Conservation (phyloP, 345 rosid species). For the Camelina laxa region DNA sequence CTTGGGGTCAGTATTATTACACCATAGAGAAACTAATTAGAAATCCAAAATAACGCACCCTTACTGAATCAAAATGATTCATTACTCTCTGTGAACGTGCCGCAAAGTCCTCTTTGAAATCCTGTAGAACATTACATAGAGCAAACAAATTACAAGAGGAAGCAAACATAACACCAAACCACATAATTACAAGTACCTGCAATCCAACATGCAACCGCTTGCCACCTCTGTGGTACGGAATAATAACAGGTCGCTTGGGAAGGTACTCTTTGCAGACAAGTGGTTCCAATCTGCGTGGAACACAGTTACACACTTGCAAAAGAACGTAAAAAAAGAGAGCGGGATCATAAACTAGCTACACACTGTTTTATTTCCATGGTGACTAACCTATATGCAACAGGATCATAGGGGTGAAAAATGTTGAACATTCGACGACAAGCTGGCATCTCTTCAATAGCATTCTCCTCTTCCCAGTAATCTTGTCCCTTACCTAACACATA, state of each 20-base stretch:
- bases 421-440: constrained; percentile 95
- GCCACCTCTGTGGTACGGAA: constrained; percentile 98
- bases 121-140: constrained; percentile 49
- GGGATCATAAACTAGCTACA: constrained; percentile 15
- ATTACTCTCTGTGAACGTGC: constrained; percentile 73
- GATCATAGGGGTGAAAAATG: constrained; percentile 97
- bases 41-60: constrained; percentile 51
- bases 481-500: constrained; percentile 73
- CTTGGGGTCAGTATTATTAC: constrained; percentile 14
- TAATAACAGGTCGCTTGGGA: constrained; percentile 71
- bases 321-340: background rate
- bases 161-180: constrained; percentile 2
- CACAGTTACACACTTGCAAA: constrained; percentile 17
- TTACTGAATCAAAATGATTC: constrained; percentile 57
- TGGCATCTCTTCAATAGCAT: constrained; percentile 88
- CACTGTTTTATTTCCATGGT: constrained; percentile 3
- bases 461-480: constrained; percentile 88
- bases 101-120: constrained; percentile 78
- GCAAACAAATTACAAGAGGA: background rate
- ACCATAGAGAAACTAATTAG: constrained; percentile 11
- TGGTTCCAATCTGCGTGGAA: constrained; percentile 76
- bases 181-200: constrained; percentile 55
- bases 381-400: constrained; percentile 94
- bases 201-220: constrained; percentile 94
- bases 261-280: constrained; percentile 85